Conservation (phyloP, 2,329 filamentous ascomycete species). For the Ceratocystis albifundus region DNA sequence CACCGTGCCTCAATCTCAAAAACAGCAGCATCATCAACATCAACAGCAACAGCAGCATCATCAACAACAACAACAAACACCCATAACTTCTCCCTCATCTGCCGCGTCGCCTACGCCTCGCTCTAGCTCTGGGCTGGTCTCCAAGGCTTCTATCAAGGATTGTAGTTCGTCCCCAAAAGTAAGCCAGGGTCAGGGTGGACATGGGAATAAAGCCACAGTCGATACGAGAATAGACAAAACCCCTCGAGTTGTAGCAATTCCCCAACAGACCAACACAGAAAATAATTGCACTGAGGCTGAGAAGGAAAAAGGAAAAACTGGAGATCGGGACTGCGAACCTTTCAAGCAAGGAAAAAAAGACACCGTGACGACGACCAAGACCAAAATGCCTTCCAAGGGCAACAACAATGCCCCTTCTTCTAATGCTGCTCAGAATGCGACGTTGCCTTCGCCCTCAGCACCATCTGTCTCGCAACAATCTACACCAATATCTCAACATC, state of each 20-base stretch:
- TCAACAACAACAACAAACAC: not conserved
- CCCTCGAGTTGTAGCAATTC: not conserved
- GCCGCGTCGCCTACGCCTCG: not conserved
- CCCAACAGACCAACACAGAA: not conserved
- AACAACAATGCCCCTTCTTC: slow-evolving; percentile 15
- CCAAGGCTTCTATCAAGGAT: slow-evolving; percentile 11
- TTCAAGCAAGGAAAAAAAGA: slow-evolving; percentile 10
- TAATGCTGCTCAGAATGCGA: slow-evolving; percentile 9
- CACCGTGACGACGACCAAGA: slow-evolving; percentile 2
- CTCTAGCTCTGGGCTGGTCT: slow-evolving; percentile 5
- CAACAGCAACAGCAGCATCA: not conserved
- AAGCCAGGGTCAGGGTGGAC: slow-evolving; percentile 16
- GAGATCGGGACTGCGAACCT: slow-evolving; percentile 3
- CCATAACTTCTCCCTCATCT: slow-evolving; percentile 5
- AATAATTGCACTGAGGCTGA: not conserved
- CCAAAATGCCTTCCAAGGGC: slow-evolving; percentile 21
- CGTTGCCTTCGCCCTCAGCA: slow-evolving; percentile 7
- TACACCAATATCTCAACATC: not conserved
- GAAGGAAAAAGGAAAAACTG: slow-evolving; percentile 4
- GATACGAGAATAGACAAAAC: slow-evolving; percentile 5
- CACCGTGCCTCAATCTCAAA: not conserved
- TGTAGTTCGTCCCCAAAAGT: slow-evolving; percentile 9
- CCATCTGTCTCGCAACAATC: not conserved
- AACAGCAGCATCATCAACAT: slow-evolving; percentile 5
- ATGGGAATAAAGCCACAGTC: slow-evolving; percentile 16